These are phyloP conservation scores for Saccharata proteae DNA, from an alignment of 2,329 filamentous ascomycete species.

Conservation along the genomic window DNA sequence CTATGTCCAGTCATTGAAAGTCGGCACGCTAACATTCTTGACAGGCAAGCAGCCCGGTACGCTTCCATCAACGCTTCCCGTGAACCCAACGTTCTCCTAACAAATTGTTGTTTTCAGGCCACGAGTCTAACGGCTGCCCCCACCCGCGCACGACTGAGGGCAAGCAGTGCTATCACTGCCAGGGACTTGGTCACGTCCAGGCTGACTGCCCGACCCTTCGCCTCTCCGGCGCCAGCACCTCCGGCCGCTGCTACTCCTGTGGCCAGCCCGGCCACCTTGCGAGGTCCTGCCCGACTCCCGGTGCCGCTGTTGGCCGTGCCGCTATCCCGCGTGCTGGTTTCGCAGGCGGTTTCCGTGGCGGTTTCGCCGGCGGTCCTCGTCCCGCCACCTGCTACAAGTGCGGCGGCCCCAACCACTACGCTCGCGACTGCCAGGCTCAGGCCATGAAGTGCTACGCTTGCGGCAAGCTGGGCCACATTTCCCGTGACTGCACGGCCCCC, in stretches of 20 bases:
- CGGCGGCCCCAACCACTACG: slow-evolving; percentile 89
- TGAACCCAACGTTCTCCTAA: slow-evolving; percentile 10
- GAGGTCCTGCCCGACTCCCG: slow-evolving; percentile 75
- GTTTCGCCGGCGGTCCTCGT: slow-evolving; percentile 56
- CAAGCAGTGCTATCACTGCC: slow-evolving; percentile 99
- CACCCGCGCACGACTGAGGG: slow-evolving; percentile 92
- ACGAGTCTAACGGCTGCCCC: slow-evolving; percentile 97
- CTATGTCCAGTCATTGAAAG: background rate
- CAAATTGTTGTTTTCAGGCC: slow-evolving; percentile 50
- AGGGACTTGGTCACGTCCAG: slow-evolving; percentile 95
- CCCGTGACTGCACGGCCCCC: slow-evolving; percentile 86
- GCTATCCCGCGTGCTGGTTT: slow-evolving; percentile 61
- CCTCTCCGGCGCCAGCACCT: slow-evolving; percentile 66
- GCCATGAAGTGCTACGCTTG: slow-evolving; percentile 98
- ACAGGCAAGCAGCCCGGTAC: slow-evolving; percentile 69
- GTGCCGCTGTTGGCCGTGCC: slow-evolving; percentile 51
- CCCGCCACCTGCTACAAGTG: slow-evolving; percentile 59
- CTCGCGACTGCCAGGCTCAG: slow-evolving; percentile 94
- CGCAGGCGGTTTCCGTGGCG: slow-evolving; percentile 55
- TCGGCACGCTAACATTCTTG: slow-evolving; percentile 2
- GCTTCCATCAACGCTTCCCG: slow-evolving; percentile 12
- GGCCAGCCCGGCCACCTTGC: slow-evolving; percentile 87
- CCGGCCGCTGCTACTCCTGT: slow-evolving; percentile 93
- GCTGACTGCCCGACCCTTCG: slow-evolving; percentile 96
- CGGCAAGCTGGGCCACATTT: slow-evolving; percentile 90